Evolutionary conservation across 352 stramenopile genomes (phyloP), one percentile per base, ranked within the genome.

Genomic region (Pythium vanterpoolii): DNA sequence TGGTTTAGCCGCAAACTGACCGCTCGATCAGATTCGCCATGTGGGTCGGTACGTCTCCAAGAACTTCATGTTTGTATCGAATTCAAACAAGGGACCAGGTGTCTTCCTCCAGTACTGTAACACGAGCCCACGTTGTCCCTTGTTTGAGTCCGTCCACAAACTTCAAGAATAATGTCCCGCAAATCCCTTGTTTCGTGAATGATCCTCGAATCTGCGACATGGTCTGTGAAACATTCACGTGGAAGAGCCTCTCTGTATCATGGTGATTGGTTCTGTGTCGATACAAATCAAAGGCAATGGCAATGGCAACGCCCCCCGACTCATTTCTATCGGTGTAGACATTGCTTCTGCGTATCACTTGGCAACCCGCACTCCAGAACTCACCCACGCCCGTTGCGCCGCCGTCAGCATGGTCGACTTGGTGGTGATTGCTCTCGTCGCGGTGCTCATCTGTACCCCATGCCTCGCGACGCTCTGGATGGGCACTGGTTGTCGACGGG

Each of bases 361-460:
- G n/a, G n/a, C n/a, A n/a, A n/a, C n/a, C n/a, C n/a, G n/a, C 34
- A 42, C 34, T 42, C 19, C 34, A 42, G 1, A 42, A 42, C 13
- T 42, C 13, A 16, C 13, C 34, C 13, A 42, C 1, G 34, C 34
- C 4, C 34, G 19, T 11, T 42, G 34, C 34, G 34, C 34, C 10
- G 31, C 11, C 31, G 6, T 42, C 34, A 42, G 34, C 42, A 55
- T 55, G 47, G 21, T 54, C 30, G 47, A 55, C 47, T 31, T 44
- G 19, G 28, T 43, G 24, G 30, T 55, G 4, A 30, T 55, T 21
- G 30, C n/a, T 11, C 30, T 55, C 16, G 30, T 11, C 21, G 31
- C n/a, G 7, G 31, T 55, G 30, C 33, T 55, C 8, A 31, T 55
- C 47, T 43, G 42, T 21, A 55, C 47, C 19, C 47, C 47, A 28